These are phyloP conservation scores for Cercospora beticola DNA, from an alignment of 2,329 filamentous ascomycete species.

Conservation along the genomic window DNA sequence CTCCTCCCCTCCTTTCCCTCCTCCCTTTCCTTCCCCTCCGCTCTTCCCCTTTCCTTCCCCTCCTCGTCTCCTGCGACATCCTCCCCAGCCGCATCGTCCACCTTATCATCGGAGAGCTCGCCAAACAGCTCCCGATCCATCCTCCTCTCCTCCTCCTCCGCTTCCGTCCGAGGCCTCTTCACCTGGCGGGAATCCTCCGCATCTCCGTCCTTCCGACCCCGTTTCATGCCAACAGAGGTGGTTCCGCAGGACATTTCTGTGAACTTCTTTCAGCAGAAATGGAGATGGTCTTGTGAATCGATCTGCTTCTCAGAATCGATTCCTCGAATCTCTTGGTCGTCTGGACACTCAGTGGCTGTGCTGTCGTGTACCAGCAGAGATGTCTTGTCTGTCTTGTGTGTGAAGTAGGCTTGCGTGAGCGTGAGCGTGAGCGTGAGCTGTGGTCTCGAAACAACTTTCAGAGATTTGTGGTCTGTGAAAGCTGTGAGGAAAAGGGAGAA, in stretches of 20 bases:
- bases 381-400: not conserved
- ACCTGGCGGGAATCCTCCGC: not conserved
- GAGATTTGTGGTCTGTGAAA: not conserved
- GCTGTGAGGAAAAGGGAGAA: not conserved
- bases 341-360: not conserved
- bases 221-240: not conserved
- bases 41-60: not conserved
- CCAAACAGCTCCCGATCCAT: not conserved
- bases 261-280: constrained; percentile 3
- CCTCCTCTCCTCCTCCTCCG: not conserved
- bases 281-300: not conserved
- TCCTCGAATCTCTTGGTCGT: not conserved
- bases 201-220: not conserved
- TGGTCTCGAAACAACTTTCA: not conserved
- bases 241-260: not conserved
- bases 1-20: not conserved
- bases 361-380: not conserved
- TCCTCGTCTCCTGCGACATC: not conserved
- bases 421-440: not conserved
- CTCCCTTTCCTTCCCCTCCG: too few relatives aligned
- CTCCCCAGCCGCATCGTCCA: not conserved
- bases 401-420: not conserved
- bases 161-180: not conserved
- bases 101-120: not conserved
- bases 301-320: constrained; percentile 5